A percentile compares a stretch with the other conserved stretches of the same genome.
Conservation (phyloP, 495 filamentous ascomycete genomes). For the Penicillium subrubescens region DNA sequence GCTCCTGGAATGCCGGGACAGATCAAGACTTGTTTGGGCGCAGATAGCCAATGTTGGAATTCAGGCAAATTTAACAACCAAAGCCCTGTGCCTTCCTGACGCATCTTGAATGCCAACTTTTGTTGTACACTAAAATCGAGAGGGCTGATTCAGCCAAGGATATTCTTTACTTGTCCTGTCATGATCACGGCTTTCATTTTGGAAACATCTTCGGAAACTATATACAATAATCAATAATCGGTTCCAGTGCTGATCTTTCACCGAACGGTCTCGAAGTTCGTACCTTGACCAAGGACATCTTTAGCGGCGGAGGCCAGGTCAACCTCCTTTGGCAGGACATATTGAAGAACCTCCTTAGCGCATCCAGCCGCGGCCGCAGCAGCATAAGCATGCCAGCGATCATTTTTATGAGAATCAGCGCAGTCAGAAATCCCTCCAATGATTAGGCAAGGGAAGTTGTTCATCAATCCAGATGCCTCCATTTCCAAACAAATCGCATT, state of each 20-base stretch:
- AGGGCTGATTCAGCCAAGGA: neutral
- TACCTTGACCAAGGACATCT: neutral
- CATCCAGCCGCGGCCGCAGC: slow-evolving; percentile 8
- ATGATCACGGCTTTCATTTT: neutral
- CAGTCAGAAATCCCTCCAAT: slow-evolving; percentile 32
- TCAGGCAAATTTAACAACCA: neutral
- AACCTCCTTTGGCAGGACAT: neutral
- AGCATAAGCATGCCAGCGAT: slow-evolving; percentile 2
- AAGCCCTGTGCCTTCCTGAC: neutral
- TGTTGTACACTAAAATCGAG: neutral
- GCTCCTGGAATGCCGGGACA: neutral
- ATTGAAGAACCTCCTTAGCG: slow-evolving; percentile 17
- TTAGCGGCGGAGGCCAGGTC: neutral
- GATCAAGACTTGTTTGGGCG: neutral
- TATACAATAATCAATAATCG: neutral
- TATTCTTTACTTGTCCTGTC: neutral
- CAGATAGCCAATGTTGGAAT: neutral
- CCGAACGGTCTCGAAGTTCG: neutral
- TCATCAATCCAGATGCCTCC: slow-evolving; percentile 27
- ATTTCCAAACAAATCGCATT: slow-evolving; percentile 35
- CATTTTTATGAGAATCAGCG: slow-evolving; percentile 22
- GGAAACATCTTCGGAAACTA: neutral
- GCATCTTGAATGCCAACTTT: neutral
- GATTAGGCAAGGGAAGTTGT: neutral
- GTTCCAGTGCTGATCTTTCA: neutral